A percentile compares a stretch with the other conserved stretches of the same genome.
These are phyloP conservation scores for Venturia oleaginea DNA, from an alignment of 2,329 filamentous ascomycete genomes.

Conservation along the genomic window DNA sequence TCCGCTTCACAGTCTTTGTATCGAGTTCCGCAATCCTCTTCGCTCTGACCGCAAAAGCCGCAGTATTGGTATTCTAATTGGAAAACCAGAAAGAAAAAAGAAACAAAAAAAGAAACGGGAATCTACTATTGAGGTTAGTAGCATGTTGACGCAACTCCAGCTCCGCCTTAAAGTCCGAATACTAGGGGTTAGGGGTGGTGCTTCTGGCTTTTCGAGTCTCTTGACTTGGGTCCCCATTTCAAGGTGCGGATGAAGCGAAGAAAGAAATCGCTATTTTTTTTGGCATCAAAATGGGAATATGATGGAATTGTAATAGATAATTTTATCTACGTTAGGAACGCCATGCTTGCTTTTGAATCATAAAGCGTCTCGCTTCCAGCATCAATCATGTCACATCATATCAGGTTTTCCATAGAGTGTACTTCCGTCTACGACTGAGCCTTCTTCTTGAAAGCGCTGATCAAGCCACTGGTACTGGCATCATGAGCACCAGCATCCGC, in stretches of 20 bases:
- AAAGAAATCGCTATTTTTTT: no score
- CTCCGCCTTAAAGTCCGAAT: no score
- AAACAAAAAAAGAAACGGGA: background rate
- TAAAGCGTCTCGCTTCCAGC: background rate
- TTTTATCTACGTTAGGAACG: background rate
- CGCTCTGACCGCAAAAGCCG: conserved; percentile 23
- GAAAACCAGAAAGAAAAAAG: no score
- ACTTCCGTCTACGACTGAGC: conserved; percentile 3
- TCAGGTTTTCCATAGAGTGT: no score
- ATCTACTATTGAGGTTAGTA: no score
- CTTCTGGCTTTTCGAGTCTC: no score
- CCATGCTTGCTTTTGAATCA: background rate
- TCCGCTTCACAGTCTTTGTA: conserved; percentile 28
- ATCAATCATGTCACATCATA: background rate
- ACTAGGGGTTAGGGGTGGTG: no score
- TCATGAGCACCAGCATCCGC: conserved; percentile 70
- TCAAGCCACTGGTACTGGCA: conserved; percentile 76
- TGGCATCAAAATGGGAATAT: background rate
- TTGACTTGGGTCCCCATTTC: no score
- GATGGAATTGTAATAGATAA: background rate
- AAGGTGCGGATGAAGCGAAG: no score
- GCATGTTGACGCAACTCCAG: no score
- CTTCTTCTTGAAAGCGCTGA: conserved; percentile 78
- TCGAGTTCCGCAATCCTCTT: conserved; percentile 24
- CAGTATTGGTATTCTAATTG: background rate